Evolutionary conservation across 1,284 basidiomycete species (phyloP).

Genomic region (Stereum hirsutum): DNA sequence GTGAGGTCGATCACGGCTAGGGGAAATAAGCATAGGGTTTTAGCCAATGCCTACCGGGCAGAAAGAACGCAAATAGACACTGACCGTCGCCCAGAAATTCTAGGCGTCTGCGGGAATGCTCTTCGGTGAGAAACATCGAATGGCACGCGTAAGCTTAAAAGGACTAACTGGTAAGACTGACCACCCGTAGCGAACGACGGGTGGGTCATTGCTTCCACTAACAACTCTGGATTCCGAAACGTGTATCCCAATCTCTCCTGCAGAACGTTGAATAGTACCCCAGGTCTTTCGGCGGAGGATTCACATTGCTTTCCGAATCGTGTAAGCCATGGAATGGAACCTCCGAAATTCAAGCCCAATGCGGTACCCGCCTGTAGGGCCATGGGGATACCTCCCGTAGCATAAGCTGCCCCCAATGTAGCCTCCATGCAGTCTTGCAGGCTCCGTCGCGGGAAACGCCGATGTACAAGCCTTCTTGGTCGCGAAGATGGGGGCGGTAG

Average conservation of each 20-base stretch:
- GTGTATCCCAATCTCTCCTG: slow-evolving; percentile 62
- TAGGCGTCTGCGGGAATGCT: too few species aligned
- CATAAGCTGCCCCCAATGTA: slow-evolving; percentile 63
- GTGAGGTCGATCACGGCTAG: slow-evolving; percentile 71
- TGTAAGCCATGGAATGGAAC: slow-evolving; percentile 47
- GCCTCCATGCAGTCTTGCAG: slow-evolving; percentile 85
- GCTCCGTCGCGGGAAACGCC: slow-evolving; percentile 51
- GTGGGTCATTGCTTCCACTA: slow-evolving; percentile 75
- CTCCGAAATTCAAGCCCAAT: slow-evolving; percentile 66
- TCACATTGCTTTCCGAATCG: slow-evolving; percentile 32
- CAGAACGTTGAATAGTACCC: slow-evolving; percentile 43
- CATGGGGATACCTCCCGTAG: slow-evolving; percentile 60
- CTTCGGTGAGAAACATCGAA: too few species aligned
- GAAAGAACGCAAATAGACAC: too few species aligned
- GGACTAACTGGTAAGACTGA: slow-evolving; percentile 75
- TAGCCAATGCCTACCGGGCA: too few species aligned
- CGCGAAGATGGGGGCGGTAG: too few species aligned
- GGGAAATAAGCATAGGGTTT: too few species aligned
- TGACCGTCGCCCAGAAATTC: slow-evolving; percentile 82
- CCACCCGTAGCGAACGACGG: slow-evolving; percentile 58
- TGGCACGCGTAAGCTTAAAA: too few species aligned
- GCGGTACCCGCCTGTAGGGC: slow-evolving; percentile 55
- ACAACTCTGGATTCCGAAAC: slow-evolving; percentile 52
- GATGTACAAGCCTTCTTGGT: slow-evolving; percentile 18
- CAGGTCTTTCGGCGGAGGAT: slow-evolving; percentile 23